phyloP scores from a whole-genome alignment of 352 stramenopile species.

The Phytophthora citrophthora region DNA sequence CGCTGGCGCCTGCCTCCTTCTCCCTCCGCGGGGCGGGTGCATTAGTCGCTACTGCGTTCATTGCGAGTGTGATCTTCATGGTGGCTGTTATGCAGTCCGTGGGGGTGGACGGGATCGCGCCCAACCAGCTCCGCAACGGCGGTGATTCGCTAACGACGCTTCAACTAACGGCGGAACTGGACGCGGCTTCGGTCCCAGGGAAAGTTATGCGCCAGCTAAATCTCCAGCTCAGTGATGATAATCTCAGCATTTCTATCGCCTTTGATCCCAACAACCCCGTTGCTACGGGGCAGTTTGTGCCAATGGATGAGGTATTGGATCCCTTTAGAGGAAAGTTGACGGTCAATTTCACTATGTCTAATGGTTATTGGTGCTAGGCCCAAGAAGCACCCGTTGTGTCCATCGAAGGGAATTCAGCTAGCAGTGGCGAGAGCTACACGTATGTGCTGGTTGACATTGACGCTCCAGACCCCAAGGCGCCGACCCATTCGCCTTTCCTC shows the following conservation, averaged over 20 bases:
- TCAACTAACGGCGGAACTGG: conserved; percentile 11
- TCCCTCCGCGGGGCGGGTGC: conserved; percentile 31
- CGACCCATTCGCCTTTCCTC: conserved; percentile 70
- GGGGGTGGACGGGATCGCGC: conserved; percentile 24
- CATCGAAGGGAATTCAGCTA: conserved; percentile 11
- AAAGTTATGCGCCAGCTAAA: conserved; percentile 22
- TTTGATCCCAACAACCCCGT: conserved; percentile 29
- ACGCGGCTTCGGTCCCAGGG: not conserved
- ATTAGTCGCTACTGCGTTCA: conserved; percentile 35
- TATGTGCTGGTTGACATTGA: conserved; percentile 78
- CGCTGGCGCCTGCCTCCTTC: conserved; percentile 29
- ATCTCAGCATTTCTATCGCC: conserved; percentile 29
- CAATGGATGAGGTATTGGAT: conserved; percentile 40
- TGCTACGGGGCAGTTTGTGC: conserved; percentile 36
- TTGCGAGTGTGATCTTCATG: conserved; percentile 46
- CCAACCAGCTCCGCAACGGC: conserved; percentile 8
- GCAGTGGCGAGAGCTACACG: conserved; percentile 48
- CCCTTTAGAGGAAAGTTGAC: not conserved
- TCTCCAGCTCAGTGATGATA: conserved; percentile 7
- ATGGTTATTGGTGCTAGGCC: conserved; percentile 24
- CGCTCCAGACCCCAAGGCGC: conserved; percentile 55
- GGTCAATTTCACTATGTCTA: conserved; percentile 2
- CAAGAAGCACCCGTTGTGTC: conserved; percentile 38
- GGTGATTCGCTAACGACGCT: conserved; percentile 16
- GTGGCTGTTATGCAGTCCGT: conserved; percentile 41